Conservation (phyloP, 2,329 filamentous ascomycete genomes). For the Arthrobotrys entomopaga region DNA sequence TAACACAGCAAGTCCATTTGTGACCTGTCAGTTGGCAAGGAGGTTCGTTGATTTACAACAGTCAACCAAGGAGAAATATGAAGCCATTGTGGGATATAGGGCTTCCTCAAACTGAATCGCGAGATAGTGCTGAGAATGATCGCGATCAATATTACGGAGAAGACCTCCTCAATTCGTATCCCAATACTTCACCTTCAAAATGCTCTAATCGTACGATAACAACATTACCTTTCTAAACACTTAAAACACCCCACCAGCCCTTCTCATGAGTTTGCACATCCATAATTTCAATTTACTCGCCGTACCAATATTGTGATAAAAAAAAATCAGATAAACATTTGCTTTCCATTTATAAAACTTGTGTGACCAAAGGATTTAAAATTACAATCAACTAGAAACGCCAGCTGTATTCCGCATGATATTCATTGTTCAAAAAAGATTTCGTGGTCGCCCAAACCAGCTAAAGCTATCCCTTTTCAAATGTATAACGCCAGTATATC, state of each 20-base stretch:
- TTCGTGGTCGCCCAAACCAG: slow-evolving; percentile 9
- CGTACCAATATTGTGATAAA: neutral
- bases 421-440: slow-evolving; percentile 15
- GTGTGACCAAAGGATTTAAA: slow-evolving; percentile 28
- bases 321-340: slow-evolving; percentile 5
- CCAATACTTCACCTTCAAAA: too few relatives aligned
- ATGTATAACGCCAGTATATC: slow-evolving; percentile 13
- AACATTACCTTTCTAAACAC: too few relatives aligned
- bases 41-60: neutral
- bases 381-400: slow-evolving; percentile 44
- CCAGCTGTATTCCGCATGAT: slow-evolving; percentile 20
- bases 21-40: slow-evolving; percentile 2
- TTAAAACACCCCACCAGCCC: too few relatives aligned
- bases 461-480: slow-evolving; percentile 11
- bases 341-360: slow-evolving; percentile 24
- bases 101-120: neutral
- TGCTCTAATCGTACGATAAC: too few relatives aligned
- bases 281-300: neutral
- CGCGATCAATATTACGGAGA: too few relatives aligned
- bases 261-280: too few relatives aligned
- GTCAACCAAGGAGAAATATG: neutral
- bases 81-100: too few relatives aligned
- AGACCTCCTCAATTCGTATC: too few relatives aligned
- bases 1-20: neutral
- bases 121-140: too few relatives aligned